Evolutionary conservation across 331 rosid species (phyloP), one percentile per base, ranked within the genome.

Genomic region (Ulmus americana): DNA sequence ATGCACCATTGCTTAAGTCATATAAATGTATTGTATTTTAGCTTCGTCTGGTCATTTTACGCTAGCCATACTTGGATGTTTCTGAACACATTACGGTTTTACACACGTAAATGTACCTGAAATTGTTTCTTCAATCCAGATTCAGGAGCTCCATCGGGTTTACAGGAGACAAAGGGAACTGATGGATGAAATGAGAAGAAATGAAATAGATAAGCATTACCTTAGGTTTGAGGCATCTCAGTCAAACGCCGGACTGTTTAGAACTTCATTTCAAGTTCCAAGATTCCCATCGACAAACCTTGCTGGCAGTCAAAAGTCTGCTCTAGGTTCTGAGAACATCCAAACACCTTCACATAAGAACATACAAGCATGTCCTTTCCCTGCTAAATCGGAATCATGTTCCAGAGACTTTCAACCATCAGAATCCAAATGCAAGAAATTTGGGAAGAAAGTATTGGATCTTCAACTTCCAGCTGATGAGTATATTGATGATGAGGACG

Each of bases 131-230:
- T 9, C 61, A 64, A 44, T 78, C 75, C 88, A 94, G 98, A 71
- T 89, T 80, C 80, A 68, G 53, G 97, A 85, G 72, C 95, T 94
- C 55, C 98, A 94, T 77, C 90, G 82, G 28, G 80, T 94, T 66
- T 94, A 94, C 71, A 45, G 67, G 69, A 83, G 80, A 77, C 97
- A 94, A 74, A 89, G 69, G 77, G 87, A 85, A 61, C 65, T 89
- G 50, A 89, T 85, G 90, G 76, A 71, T 63, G 95, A 78, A 76
- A 14, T 82, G 28, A 78, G 70, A 60, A 72, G 71, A 77, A 82
- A 62, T 68, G 84, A 84, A 70, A 74, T 76, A 0, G 55, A 44
- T 38, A 75, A 66, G 44, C 75, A 65, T 52, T 64, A 74, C 68
- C 46, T 20, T 47, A 71, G 72, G 65, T 39, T 61, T 60, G 83